phyloP scores from a whole-genome alignment of 148 eudicot genomes.

The Heliamphora exappendiculata region DNA sequence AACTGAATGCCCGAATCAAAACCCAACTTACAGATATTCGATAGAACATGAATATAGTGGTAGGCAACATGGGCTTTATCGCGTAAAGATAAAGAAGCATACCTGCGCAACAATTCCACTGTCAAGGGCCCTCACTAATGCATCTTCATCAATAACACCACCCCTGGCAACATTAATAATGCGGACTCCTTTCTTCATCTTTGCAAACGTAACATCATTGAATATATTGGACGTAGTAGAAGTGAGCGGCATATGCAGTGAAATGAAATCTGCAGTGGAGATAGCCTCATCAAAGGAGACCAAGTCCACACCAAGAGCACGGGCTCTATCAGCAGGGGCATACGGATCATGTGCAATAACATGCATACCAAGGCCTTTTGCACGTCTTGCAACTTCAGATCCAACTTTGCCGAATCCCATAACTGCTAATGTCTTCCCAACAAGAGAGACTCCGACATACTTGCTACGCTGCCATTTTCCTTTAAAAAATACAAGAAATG shows the following conservation, averaged over 20 bases:
- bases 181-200: conserved; percentile 88
- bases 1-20: too few species aligned
- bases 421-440: conserved; percentile 8
- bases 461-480: conserved; percentile 19
- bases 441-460: conserved; percentile 16
- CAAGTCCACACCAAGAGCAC: conserved; percentile 84
- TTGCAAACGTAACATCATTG: conserved; percentile 72
- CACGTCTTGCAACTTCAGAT: conserved; percentile 87
- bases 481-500: too few species aligned
- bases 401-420: conserved; percentile 64
- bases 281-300: conserved; percentile 76
- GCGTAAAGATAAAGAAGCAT: too few species aligned
- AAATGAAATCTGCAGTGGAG: conserved; percentile 70
- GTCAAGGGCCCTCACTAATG: conserved; percentile 74
- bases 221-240: conserved; percentile 66
- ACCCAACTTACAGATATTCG: too few species aligned
- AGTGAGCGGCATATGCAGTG: conserved; percentile 94
- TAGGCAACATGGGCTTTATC: too few species aligned
- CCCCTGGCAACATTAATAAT: conserved; percentile 91
- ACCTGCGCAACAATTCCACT: conserved; percentile 68
- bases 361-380: conserved; percentile 94
- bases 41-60: too few species aligned
- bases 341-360: conserved; percentile 87
- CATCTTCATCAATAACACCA: conserved; percentile 90
- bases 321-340: conserved; percentile 90